Evolutionary conservation across 192 early-diverging fungal species (phyloP), one percentile per base, ranked within the genome.

Genomic region (Coemansia sp.): DNA sequence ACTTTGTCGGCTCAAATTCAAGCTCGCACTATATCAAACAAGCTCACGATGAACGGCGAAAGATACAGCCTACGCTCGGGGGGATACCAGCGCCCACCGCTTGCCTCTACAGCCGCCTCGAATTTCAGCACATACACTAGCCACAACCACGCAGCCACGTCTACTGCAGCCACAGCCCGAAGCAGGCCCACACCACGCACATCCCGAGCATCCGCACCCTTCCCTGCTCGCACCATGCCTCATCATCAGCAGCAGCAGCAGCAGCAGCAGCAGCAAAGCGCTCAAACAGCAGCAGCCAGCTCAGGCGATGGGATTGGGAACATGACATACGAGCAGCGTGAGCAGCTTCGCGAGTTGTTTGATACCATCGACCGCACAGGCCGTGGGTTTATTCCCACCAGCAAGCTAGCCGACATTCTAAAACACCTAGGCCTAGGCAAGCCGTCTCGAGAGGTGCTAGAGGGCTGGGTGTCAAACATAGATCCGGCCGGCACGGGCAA

Each of bases 271-370:
- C 33, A 58, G 56, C 56, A 58, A 36, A 39, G 35, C 35, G 37
- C 6, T 16, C 48, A 35, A 18, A 51, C 26, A 3, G n/a, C 34
- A 36, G 21, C 16, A 11, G 3, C 62, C 40, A 42, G 21, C 20
- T 63, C 42, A 60, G 56, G 34, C n/a, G 67, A 48, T 1, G 73
- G 61, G 1, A 67, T 76, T 39, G 75, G 75, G 13, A 77, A 71
- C 61, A 34, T 76, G 45, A 67, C 66, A 10, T 57, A 64, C 11
- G 75, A 77, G 64, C 62, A 78, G 58, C 71, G 72, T 31, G 76
- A 73, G 28, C 53, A 82, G 64, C 46, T 84, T n/a, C 69, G 59
- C 5, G 69, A 72, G 2, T n/a, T 79, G 4, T 84, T 84, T 31
- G 60, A 69, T 10, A 68, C 67, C 58, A 60, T 78, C 16, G 83